Conservation (phyloP, 2,329 filamentous ascomycete species). For the Chalaropsis thielavioides region DNA sequence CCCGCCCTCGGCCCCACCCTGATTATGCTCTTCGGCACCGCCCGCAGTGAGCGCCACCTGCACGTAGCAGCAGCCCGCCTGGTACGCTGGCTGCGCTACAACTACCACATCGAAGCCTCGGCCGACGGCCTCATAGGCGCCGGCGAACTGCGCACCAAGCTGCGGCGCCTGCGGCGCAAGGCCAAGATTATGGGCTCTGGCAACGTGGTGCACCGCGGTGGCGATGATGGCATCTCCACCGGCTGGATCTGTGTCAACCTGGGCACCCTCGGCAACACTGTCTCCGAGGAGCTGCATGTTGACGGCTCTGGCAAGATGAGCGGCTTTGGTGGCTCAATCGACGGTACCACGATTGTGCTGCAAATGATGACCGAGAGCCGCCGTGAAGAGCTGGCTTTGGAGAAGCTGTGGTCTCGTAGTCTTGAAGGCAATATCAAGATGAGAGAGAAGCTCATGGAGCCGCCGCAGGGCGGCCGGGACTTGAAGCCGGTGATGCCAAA, state of each 20-base stretch:
- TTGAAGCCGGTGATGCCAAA: conserved; percentile 8
- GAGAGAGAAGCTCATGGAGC: conserved; percentile 20
- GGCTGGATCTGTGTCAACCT: conserved; percentile 95
- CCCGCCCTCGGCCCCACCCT: conserved; percentile 77
- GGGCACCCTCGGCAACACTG: conserved; percentile 49
- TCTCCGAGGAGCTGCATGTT: conserved; percentile 30
- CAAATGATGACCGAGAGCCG: conserved; percentile 43
- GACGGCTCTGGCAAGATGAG: conserved; percentile 46
- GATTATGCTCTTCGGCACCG: conserved; percentile 84
- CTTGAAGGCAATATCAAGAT: conserved; percentile 23
- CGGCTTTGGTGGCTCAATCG: conserved; percentile 50
- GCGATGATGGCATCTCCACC: conserved; percentile 77
- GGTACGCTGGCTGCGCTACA: conserved; percentile 66
- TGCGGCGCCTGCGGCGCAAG: conserved; percentile 64
- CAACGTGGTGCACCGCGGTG: conserved; percentile 46
- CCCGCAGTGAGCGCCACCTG: conserved; percentile 82
- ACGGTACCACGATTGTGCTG: conserved; percentile 39
- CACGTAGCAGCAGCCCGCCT: conserved; percentile 84
- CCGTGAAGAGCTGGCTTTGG: conserved; percentile 38
- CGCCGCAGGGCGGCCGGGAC: background rate
- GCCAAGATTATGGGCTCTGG: conserved; percentile 66
- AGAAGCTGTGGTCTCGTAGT: conserved; percentile 36
- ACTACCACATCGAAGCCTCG: conserved; percentile 56
- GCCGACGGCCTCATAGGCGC: conserved; percentile 82
- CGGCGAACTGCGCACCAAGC: conserved; percentile 79